phyloP scores from a whole-genome alignment of 1,284 basidiomycete genomes.

The Cutaneotrichosporon curvatum region DNA sequence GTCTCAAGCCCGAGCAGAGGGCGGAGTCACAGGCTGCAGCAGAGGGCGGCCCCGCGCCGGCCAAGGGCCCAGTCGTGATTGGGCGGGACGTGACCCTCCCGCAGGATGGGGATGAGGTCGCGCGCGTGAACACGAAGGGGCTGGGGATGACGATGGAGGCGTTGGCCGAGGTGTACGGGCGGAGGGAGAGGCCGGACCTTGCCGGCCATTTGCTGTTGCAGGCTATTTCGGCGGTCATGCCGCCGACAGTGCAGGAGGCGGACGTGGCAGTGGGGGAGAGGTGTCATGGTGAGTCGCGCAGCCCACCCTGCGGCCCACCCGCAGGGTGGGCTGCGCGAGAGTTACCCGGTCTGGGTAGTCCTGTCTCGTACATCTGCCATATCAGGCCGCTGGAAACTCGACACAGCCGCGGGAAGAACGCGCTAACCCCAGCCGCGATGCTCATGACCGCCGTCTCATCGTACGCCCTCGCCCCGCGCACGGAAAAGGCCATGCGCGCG shows the following conservation, averaged over 20 bases:
- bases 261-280: constrained; percentile 27
- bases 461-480: constrained; percentile 34
- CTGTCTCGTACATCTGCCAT: too few relatives aligned
- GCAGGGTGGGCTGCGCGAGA: constrained; percentile 6
- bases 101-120: constrained; percentile 23
- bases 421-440: constrained; percentile 14
- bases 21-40: neutral
- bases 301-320: too few relatives aligned
- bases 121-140: constrained; percentile 37
- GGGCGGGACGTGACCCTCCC: constrained; percentile 35
- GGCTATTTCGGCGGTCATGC: constrained; percentile 39
- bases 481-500: constrained; percentile 30
- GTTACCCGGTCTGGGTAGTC: too few relatives aligned
- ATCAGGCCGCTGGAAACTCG: too few relatives aligned
- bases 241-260: constrained; percentile 18
- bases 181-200: constrained; percentile 33
- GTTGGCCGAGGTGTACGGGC: constrained; percentile 41
- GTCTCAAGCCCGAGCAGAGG: constrained; percentile 12
- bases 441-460: constrained; percentile 45
- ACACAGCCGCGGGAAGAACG: too few relatives aligned
- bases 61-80: constrained; percentile 22
- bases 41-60: too few relatives aligned
- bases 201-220: constrained; percentile 43
- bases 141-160: constrained; percentile 46
- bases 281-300: constrained; percentile 45